phyloP scores from a whole-genome alignment of 2,329 filamentous ascomycete genomes.

The Myriosclerotinia curreyana region DNA sequence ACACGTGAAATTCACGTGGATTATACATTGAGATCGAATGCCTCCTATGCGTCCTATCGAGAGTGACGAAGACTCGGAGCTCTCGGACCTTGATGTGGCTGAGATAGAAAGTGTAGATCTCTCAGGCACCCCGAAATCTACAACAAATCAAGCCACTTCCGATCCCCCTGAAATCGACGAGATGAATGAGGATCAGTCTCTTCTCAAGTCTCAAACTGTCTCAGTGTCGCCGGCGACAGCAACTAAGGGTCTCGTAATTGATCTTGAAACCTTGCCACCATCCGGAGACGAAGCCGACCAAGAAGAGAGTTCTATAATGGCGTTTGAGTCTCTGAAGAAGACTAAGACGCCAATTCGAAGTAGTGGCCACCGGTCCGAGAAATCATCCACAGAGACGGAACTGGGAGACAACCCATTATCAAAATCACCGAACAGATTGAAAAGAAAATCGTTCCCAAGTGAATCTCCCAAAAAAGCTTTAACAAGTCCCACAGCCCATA shows the following conservation, averaged over 20 bases:
- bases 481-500: neutral
- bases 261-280: neutral
- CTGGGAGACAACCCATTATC: neutral
- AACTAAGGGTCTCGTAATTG: neutral
- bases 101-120: constrained; percentile 7
- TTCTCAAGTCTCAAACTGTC: neutral
- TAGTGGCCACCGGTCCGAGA: neutral
- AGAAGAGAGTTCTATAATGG: neutral
- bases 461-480: neutral
- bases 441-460: constrained; percentile 4
- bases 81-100: neutral
- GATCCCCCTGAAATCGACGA: neutral
- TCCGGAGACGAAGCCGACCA: no score
- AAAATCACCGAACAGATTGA: neutral
- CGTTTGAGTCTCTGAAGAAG: neutral
- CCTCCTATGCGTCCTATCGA: neutral
- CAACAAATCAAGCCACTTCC: neutral
- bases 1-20: constrained; percentile 10
- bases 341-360: neutral
- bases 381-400: neutral
- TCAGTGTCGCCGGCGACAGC: neutral
- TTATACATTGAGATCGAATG: neutral
- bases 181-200: neutral
- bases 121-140: constrained; percentile 7
- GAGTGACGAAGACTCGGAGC: constrained; percentile 5